Base-by-base conservation (phyloP, 2,329 filamentous ascomycete genomes). In the Penicillium sp. region DNA sequence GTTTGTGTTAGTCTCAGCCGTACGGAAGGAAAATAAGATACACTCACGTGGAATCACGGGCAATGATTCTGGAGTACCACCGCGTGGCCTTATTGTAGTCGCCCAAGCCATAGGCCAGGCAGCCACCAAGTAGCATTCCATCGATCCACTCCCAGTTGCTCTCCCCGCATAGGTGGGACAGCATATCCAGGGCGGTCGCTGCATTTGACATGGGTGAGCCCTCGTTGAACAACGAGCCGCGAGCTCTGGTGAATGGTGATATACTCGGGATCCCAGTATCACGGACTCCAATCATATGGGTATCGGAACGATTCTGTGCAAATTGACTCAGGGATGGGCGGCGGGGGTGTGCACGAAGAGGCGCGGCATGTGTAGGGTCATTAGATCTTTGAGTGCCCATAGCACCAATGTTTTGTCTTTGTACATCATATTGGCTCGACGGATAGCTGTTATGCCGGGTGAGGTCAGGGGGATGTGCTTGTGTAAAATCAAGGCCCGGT, bases 101-200 rank as follows among this genome's bases (percentile, higher is more conserved):
- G 58, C 91, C 91, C 13, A 97, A 77, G 7, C 90, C 92, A 75
- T 97, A 97, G 47, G 93, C 88, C 54, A 99, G 79, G 75, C 94
- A 97, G 2, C 94, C 94, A 38, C 90, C 91, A 6, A 97, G 79
- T 38, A 97, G 79, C 79, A 97, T 92, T 2, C 94, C 94, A 68
- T 97, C 93, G 49, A 92, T 83, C 94, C 94, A 99, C 64, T 86
- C 84, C 90, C 91, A 94, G 9, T 82, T 83, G 65, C 88, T 91
- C 70, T 93, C 88, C 65, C 89, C 86, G 68, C 91, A 96, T 6
- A 95, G 76, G 59, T 81, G 84, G 14, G 85, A 86, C 18, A 96
- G 79, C 65, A 91, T 84, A 36, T 90, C 84, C 18, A 96, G 74
- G 2, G 89, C 89, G 6, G 83, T 79, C 44, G 80, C 83, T 8